Conservation (phyloP, 192 early-diverging fungal genomes). For the Podila minutissima region DNA sequence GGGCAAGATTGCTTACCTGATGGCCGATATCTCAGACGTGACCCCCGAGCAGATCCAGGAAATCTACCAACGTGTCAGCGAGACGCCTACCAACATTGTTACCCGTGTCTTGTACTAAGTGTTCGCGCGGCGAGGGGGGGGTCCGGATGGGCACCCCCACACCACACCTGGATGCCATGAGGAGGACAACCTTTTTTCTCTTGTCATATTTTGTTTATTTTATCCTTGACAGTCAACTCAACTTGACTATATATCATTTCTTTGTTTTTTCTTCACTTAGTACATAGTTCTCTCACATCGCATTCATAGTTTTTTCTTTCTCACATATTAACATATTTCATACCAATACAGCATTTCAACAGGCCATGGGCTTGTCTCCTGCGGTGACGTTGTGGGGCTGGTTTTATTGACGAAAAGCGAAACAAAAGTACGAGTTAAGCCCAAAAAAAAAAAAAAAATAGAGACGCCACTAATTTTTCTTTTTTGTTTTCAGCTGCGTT, state of each 20-base stretch:
- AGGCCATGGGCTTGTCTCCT: background rate
- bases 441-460: background rate
- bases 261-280: conserved; percentile 9
- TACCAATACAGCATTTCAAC: conserved; percentile 8
- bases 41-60: conserved; percentile 71
- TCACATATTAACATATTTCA: background rate
- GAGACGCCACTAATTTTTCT: background rate
- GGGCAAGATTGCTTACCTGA: conserved; percentile 93
- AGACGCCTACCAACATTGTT: conserved; percentile 77
- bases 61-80: conserved; percentile 71
- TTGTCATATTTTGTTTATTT: background rate
- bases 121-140: too few relatives aligned
- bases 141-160: background rate
- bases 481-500: conserved; percentile 5
- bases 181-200: background rate
- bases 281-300: conserved; percentile 10
- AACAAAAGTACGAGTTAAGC: background rate
- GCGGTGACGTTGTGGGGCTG: background rate
- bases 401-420: background rate
- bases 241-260: conserved; percentile 1
- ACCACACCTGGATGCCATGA: background rate
- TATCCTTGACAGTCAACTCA: conserved; percentile 2
- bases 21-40: conserved; percentile 95
- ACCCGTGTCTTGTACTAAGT: conserved; percentile 80
- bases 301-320: conserved; percentile 4